Evolutionary conservation across 192 early-diverging fungal species (phyloP), one percentile per base, ranked within the genome.

Genomic region (Coemansia sp.): DNA sequence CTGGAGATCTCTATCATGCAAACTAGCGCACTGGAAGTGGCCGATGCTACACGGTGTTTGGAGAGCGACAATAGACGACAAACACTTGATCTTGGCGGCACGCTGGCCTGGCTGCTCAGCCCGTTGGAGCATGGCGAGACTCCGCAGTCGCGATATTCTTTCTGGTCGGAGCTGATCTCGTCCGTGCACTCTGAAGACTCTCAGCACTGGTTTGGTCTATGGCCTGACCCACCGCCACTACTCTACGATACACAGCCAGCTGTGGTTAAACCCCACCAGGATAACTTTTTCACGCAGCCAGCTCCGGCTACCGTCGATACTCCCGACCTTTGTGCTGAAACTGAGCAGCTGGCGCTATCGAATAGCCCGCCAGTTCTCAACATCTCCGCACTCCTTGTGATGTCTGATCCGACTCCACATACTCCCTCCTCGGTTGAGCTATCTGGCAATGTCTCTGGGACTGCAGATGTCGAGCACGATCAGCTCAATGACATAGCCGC

Each of bases 171-270:
- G 20, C 44, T 78, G 10, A 54, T 84, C 7, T 27, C 64, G 7
- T 84, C 76, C 1, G 71, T 68, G 1, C 76, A 78, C 31, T 38
- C 71, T 11, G 43, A 42, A 3, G 38, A 41, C 33, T 22, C 31
- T 0, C 42, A 16, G 2, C 24, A 40, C 13, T 84, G 76, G 77
- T 73, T 62, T 62, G 20, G 33, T 9, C 20, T 59, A 60, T 84
- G 73, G 81, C 81, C 77, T 3, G 81, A 76, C 20, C 71, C 65
- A 8, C 81, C 76, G 16, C 70, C 73, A 5, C 7, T 36, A 13
- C 54, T 33, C 6, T 10, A 44, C 6, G 70, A 43, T 41, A 41
- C 10, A 16, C 22, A 36, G 31, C 57, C 33, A 24, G 57, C 15
- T 29, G n/a, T 34, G 49, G 38, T 1, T 15, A 55, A 36, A 12